These are phyloP conservation scores for Phytophthora nicotianae DNA, from an alignment of 352 stramenopile species.

Conservation along the genomic window DNA sequence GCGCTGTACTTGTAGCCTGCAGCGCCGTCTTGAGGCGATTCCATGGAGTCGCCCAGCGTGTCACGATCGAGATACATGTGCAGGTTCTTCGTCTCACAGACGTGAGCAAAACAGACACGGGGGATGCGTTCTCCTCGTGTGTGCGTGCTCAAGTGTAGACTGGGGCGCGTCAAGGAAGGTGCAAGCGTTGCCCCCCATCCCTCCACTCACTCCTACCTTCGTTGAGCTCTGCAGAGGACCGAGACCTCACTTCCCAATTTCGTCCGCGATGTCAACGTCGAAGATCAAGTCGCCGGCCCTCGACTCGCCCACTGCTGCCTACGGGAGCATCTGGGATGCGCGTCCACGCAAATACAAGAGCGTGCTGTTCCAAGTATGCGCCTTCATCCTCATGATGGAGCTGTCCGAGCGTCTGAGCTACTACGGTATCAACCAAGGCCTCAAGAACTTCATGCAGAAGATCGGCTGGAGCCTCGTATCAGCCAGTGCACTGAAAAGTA, in stretches of 20 bases:
- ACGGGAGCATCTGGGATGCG: slow-evolving; percentile 45
- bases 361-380: slow-evolving; percentile 83
- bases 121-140: slow-evolving; percentile 15
- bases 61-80: slow-evolving; percentile 6
- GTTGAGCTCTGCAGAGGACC: slow-evolving; percentile 2
- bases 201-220: slow-evolving; percentile 11
- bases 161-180: slow-evolving; percentile 21
- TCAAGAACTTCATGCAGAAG: slow-evolving; percentile 88
- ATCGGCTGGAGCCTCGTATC: slow-evolving; percentile 69
- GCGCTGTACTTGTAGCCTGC: background rate
- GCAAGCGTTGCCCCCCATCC: slow-evolving; percentile 11
- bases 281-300: slow-evolving; percentile 44
- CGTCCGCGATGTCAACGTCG: slow-evolving; percentile 28
- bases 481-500: slow-evolving; percentile 88
- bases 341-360: slow-evolving; percentile 73
- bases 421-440: slow-evolving; percentile 88
- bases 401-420: slow-evolving; percentile 86
- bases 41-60: slow-evolving; percentile 9
- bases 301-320: slow-evolving; percentile 22
- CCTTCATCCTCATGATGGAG: slow-evolving; percentile 88
- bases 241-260: slow-evolving; percentile 31
- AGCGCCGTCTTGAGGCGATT: background rate
- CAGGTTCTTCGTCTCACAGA: slow-evolving; percentile 22
- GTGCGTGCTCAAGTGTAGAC: slow-evolving; percentile 10
- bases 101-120: slow-evolving; percentile 22